These are phyloP conservation scores for Penicillium crystallinum DNA, from an alignment of 495 filamentous ascomycete species.

Conservation along the genomic window DNA sequence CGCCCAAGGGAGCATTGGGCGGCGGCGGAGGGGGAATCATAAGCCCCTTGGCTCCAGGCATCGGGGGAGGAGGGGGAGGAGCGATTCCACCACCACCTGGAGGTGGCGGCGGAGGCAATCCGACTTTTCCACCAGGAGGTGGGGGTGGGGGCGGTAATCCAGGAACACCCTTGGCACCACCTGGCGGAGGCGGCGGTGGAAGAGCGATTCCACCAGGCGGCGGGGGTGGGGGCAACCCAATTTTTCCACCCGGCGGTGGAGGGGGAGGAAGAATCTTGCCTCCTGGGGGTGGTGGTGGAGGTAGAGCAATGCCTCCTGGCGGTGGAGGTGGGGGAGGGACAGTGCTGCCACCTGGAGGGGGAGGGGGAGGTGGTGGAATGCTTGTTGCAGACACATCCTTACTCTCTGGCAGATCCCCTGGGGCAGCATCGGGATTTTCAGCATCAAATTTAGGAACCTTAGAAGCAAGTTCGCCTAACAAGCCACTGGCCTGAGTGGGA, in stretches of 20 bases:
- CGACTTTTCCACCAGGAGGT: conserved; percentile 43
- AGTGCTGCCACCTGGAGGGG: conserved; percentile 32
- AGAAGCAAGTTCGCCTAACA: conserved; percentile 74
- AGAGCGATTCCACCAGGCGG: conserved; percentile 35
- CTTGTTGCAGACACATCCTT: conserved; percentile 23
- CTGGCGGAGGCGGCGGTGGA: conserved; percentile 41
- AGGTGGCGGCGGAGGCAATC: conserved; percentile 47
- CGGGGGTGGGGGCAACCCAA: conserved; percentile 44
- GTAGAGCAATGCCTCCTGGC: conserved; percentile 26
- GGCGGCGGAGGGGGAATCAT: conserved; percentile 56
- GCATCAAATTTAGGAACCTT: conserved; percentile 74
- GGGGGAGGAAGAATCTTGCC: conserved; percentile 23
- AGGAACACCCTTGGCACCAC: conserved; percentile 28
- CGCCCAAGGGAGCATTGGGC: conserved; percentile 53
- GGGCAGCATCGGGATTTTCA: conserved; percentile 55
- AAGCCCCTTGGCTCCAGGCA: conserved; percentile 30
- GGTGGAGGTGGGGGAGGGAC: conserved; percentile 40
- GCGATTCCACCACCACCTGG: conserved; percentile 28
- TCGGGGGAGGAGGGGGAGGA: conserved; percentile 57
- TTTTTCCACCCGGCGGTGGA: conserved; percentile 43
- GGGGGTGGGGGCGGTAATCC: conserved; percentile 41
- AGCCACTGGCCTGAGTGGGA: conserved; percentile 63
- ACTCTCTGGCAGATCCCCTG: conserved; percentile 9
- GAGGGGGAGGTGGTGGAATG: conserved; percentile 41
- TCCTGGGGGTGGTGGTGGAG: conserved; percentile 31